Evolutionary conservation across 257 asterid species (phyloP), one percentile per base, ranked within the genome.

Genomic region (Solanum sejunctum): DNA sequence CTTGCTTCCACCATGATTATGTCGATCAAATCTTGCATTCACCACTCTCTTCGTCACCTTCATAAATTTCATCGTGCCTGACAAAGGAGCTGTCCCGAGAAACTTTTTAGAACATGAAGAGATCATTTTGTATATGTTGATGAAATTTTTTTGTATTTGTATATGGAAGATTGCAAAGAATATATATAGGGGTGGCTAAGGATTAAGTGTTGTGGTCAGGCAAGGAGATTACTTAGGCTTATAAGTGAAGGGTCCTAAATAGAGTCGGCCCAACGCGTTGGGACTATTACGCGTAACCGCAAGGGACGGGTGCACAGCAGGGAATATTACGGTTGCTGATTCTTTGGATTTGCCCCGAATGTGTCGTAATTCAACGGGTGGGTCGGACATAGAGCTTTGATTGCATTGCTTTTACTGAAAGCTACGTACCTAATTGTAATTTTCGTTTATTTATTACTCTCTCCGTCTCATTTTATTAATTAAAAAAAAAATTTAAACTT

Each of bases 21-120:
- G 32, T 5, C 4, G 49, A 32, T 78, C 89, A 23, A 69, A 87
- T 45, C 89, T 85, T 36, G 90, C 89, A 3, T 51, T 86, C 15
- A 84, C 80, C 12, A 17, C 56, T 52, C 36, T 28, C 61, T 56
- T 69, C 57, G 7, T 17, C 3, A 79, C 84, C 12, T 23, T 28
- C 55, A 1, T 26, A 28, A 51, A 15, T 45, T 47, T 28, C 8
- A 49, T 28, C 8, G 41, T 26, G 32, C n/a, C 12, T 55, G 32
- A 8, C 2, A 69, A 15, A 80, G 66, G 75, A 18, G 1, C 11
- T 2, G 17, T n/a, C 57, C 7, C 17, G 0, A 81, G 21, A n/a
- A 23, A 47, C 73, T 55, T 39, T 1, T 10, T 13, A 20, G 39
- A 61, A 43, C 75, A 17, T 57, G 64, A 20, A 41, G 77, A 43